Base-by-base conservation (phyloP, 768 basidiomycete genomes). In the Tulasnella sp. region DNA sequence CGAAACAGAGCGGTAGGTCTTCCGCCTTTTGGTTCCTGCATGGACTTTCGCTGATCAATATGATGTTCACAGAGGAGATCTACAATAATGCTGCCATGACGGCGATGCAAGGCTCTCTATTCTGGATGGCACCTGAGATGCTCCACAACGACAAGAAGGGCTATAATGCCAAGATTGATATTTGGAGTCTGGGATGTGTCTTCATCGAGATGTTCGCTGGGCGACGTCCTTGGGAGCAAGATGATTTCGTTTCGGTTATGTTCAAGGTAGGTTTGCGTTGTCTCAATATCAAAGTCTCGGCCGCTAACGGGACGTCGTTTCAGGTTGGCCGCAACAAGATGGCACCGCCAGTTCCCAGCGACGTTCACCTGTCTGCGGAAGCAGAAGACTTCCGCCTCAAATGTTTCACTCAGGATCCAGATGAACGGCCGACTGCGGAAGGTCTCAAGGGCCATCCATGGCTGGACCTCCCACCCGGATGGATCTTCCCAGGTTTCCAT, bases 121-220 rank as follows among this genome's bases (percentile, higher is more conserved):
- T 98, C 85, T 99, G 98, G 97, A 98, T 99, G 97, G 97, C 97
- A 14, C 97, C 97, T 0, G 97, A 96, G 86, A 95, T 98, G 77
- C 90, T 96, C 80, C 92, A 95, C 81, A 92, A 93, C 46, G 90
- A 93, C 84, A 92, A 93, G 82, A 83, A 85, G 76, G 96, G 96
- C 0, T 99, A 99, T 85, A 97, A 95, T 82, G 95, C 93, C 83
- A 99, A 99, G 86, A 92, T 98, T 74, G 98, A 99, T 84, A 97
- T 99, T 82, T 99, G 98, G 98, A 96, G 95, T 85, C 90, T 99
- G 6, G 98, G 98, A 1, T 99, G 98, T 86, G 94, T 99, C n/a
- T 93, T 97, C 21, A 88, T 98, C 81, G 98, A 99, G 85, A 99
- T 99, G 98, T 97, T 96, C 92, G 94, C 94, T 31, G 98, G 98